Evolutionary conservation across 2,329 filamentous ascomycete species (phyloP).

Genomic region (Mycosphaerella sp.): DNA sequence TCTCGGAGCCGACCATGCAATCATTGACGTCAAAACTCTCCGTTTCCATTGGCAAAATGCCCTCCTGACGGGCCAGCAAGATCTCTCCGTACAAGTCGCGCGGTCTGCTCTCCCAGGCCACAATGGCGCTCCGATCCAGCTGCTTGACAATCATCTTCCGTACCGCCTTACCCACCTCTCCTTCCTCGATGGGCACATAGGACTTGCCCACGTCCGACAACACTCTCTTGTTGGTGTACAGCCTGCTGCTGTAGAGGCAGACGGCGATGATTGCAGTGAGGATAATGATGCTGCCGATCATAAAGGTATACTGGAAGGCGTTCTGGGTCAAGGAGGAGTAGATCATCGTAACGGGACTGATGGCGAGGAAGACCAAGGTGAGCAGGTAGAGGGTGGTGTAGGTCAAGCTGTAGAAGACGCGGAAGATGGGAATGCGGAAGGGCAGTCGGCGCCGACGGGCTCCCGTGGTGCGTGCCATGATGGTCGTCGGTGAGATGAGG

Average conservation of each 20-base stretch:
- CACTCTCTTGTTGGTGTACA: constrained; percentile 77
- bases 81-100: constrained; percentile 46
- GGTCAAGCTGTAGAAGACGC: constrained; percentile 67
- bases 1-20: constrained; percentile 29
- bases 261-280: constrained; percentile 62
- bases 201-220: constrained; percentile 77
- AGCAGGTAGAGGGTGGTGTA: constrained; percentile 72
- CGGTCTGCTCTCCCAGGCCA: constrained; percentile 72
- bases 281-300: constrained; percentile 69
- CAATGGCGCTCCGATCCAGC: constrained; percentile 67
- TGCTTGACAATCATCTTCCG: constrained; percentile 67
- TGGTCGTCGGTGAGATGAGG: constrained; percentile 2
- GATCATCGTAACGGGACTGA: constrained; percentile 73
- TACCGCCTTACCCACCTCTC: constrained; percentile 69
- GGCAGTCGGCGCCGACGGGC: constrained; percentile 25
- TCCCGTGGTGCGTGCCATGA: constrained; percentile 14
- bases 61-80: constrained; percentile 26
- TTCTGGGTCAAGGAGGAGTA: constrained; percentile 62
- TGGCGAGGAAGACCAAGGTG: constrained; percentile 64
- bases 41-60: constrained; percentile 23
- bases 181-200: constrained; percentile 79
- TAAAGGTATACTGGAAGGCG: constrained; percentile 74
- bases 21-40: constrained; percentile 17
- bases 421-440: constrained; percentile 56
- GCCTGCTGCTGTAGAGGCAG: constrained; percentile 73